A percentile compares a stretch with the other conserved stretches of the same genome.
Evolutionary conservation across 306 rosid species (phyloP).

Genomic region (Datisca glomerata): DNA sequence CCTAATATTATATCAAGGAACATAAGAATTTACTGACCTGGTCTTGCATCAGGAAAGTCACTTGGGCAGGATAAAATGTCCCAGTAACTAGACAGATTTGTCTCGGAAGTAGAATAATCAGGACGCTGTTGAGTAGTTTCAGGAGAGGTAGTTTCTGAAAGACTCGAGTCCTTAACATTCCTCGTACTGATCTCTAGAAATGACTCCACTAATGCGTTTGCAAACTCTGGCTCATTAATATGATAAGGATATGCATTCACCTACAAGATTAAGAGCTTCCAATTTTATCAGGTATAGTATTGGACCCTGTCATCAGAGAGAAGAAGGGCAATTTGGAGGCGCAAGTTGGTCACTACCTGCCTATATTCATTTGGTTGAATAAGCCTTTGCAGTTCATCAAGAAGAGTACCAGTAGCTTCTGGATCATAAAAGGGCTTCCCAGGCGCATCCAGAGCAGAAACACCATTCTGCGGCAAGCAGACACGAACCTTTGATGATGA

Average conservation of each 20-base stretch:
- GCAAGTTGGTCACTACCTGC: constrained; percentile 32
- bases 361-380: constrained; percentile 43
- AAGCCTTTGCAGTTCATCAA: constrained; percentile 50
- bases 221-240: constrained; percentile 72
- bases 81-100: constrained; percentile 19
- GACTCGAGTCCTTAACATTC: constrained; percentile 20
- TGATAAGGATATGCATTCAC: constrained; percentile 67
- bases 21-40: no score
- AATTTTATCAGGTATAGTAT: constrained; percentile 3
- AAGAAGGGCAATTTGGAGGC: no score
- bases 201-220: constrained; percentile 65
- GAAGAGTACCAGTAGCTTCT: constrained; percentile 52
- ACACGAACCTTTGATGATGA: constrained; percentile 53
- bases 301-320: constrained; percentile 2
- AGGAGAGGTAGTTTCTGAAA: constrained; percentile 19
- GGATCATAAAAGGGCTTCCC: constrained; percentile 74
- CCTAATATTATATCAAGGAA: no score
- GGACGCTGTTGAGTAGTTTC: constrained; percentile 21
- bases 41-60: constrained; percentile 77
- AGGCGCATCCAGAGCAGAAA: constrained; percentile 83
- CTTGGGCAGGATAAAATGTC: constrained; percentile 33
- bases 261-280: constrained; percentile 27
- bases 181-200: constrained; percentile 52
- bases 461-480: constrained; percentile 80
- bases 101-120: constrained; percentile 20